These are phyloP conservation scores for Leucocoprinus birnbaumii DNA, from an alignment of 768 basidiomycete species.

Conservation along the genomic window DNA sequence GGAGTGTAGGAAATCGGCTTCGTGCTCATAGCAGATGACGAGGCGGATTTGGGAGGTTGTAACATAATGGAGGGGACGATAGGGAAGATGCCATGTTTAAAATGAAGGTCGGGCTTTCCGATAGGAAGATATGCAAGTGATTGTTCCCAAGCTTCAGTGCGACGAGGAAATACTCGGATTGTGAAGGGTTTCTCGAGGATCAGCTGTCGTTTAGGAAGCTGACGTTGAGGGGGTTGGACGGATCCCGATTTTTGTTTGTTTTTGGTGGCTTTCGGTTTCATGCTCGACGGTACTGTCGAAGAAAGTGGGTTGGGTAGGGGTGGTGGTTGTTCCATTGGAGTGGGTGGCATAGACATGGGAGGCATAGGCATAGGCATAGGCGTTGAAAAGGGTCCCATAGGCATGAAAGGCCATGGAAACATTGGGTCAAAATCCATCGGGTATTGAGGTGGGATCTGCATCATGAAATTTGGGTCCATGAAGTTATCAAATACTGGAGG, in stretches of 20 bases:
- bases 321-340: not conserved
- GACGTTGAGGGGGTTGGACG: not conserved
- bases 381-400: not conserved
- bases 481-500: not conserved
- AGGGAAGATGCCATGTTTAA: constrained; percentile 45
- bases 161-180: not conserved
- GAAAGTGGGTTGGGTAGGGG: not conserved
- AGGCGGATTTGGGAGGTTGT: not conserved
- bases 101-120: constrained; percentile 43
- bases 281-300: not conserved
- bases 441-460: not conserved
- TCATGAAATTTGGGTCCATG: not conserved
- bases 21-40: not conserved
- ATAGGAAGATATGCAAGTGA: constrained; percentile 25
- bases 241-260: not conserved
- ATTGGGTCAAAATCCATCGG: constrained; percentile 4
- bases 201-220: too few species aligned
- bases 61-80: constrained; percentile 17
- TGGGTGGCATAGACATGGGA: not conserved
- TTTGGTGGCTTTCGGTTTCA: not conserved
- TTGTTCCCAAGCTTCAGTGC: constrained; percentile 8
- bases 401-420: not conserved
- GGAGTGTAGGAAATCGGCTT: constrained; percentile 32
- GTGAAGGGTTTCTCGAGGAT: constrained; percentile 5
- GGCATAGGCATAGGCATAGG: not conserved